Evolutionary conservation across 2,329 filamentous ascomycete genomes (phyloP).

Genomic region (Fusarium sp.): DNA sequence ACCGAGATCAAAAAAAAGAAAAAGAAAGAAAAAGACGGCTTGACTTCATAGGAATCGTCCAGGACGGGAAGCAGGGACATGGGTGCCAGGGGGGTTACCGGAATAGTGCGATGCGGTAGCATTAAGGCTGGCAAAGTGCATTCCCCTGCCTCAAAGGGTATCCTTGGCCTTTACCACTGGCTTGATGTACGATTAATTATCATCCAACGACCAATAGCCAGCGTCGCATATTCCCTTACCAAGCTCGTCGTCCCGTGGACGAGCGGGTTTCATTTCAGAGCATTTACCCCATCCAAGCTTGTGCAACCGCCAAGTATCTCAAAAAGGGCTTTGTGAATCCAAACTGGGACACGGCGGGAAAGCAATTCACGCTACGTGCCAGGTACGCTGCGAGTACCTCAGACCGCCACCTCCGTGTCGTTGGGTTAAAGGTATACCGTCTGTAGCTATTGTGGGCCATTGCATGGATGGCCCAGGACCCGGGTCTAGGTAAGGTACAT

Average conservation of each 20-base stretch:
- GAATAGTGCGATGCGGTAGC: conserved; percentile 21
- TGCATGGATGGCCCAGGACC: neutral
- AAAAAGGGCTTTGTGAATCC: conserved; percentile 8
- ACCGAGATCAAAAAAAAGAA: neutral
- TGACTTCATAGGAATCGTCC: conserved; percentile 11
- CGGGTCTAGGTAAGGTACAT: neutral
- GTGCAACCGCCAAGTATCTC: conserved; percentile 16
- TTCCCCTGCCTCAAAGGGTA: conserved; percentile 25
- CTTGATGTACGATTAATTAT: neutral
- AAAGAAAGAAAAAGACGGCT: neutral
- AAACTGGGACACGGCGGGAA: conserved; percentile 12
- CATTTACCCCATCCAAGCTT: neutral
- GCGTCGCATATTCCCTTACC: conserved; percentile 6
- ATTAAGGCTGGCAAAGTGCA: conserved; percentile 16
- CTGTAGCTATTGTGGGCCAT: conserved; percentile 6
- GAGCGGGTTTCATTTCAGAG: neutral
- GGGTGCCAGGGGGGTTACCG: conserved; percentile 30
- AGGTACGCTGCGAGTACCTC: neutral
- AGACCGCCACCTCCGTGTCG: neutral
- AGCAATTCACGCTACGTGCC: neutral
- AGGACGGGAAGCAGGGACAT: conserved; percentile 42
- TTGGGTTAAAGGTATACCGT: neutral
- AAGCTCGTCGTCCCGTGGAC: conserved; percentile 2
- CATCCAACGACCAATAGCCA: neutral
- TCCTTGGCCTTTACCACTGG: neutral